These are phyloP conservation scores for Colletotrichum incanum DNA, from an alignment of 2,329 filamentous ascomycete species.

Conservation along the genomic window DNA sequence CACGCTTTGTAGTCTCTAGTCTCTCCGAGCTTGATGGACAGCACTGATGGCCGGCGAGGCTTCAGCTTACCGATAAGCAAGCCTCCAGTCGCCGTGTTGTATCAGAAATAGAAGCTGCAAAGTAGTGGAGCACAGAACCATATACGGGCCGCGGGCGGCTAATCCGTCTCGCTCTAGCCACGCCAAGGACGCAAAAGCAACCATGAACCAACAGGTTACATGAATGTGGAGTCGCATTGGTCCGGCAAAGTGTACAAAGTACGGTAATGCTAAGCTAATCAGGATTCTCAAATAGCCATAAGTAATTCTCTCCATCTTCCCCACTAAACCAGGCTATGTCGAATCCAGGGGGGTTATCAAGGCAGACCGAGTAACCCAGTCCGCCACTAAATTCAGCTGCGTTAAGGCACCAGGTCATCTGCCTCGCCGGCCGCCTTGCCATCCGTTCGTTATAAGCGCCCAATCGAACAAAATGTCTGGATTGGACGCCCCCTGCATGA, in stretches of 20 bases:
- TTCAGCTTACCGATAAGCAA: not conserved
- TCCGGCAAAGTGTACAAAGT: not conserved
- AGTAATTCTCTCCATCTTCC: not conserved
- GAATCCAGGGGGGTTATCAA: not conserved
- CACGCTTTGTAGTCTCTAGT: too few species aligned
- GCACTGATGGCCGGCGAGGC: not conserved
- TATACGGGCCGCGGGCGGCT: not conserved
- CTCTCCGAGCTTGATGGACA: not conserved
- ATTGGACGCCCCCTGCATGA: not conserved
- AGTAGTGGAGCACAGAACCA: not conserved
- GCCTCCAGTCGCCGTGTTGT: too few species aligned
- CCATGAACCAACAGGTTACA: not conserved
- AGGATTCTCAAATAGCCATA: not conserved
- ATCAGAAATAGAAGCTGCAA: not conserved
- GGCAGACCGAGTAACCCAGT: too few species aligned
- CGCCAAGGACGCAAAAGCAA: not conserved
- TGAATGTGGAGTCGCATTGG: not conserved
- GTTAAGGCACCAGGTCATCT: too few species aligned
- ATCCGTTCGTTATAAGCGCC: not conserved
- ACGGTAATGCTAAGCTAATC: too few species aligned
- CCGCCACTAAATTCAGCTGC: too few species aligned
- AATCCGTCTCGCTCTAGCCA: not conserved
- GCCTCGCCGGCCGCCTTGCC: not conserved
- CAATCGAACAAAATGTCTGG: not conserved
- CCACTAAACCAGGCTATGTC: not conserved